A percentile compares a stretch with the other conserved stretches of the same genome.
phyloP scores from a whole-genome alignment of 768 basidiomycete species.

The Boletus sp. region DNA sequence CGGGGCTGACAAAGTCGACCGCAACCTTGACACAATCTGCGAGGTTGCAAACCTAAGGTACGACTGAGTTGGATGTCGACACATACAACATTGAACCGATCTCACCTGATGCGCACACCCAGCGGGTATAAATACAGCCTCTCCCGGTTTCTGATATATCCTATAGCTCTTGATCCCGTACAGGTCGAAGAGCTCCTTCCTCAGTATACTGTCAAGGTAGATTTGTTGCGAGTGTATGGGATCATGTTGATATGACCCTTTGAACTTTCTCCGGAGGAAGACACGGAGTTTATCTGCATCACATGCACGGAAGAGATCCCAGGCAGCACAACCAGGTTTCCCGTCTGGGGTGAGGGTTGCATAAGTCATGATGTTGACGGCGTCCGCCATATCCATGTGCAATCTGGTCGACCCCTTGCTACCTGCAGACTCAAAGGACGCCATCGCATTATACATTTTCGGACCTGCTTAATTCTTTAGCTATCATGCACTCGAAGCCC shows the following conservation, averaged over 20 bases:
- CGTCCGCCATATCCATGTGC: conserved; percentile 95
- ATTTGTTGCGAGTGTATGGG: conserved; percentile 91
- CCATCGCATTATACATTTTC: conserved; percentile 94
- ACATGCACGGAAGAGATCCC: conserved; percentile 86
- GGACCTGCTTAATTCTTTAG: conserved; percentile 54
- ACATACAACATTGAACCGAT: conserved; percentile 1
- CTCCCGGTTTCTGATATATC: conserved; percentile 87
- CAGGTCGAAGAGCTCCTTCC: conserved; percentile 64
- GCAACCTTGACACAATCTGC: conserved; percentile 97
- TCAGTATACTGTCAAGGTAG: conserved; percentile 71
- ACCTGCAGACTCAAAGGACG: conserved; percentile 60
- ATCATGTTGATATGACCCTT: conserved; percentile 57
- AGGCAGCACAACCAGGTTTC: conserved; percentile 75
- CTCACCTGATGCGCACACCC: conserved; percentile 88
- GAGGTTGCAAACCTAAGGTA: conserved; percentile 77
- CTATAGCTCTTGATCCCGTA: conserved; percentile 76
- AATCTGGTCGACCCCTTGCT: conserved; percentile 84
- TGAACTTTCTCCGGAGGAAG: conserved; percentile 70
- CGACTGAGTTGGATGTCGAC: not conserved
- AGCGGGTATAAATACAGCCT: conserved; percentile 94
- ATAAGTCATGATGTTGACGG: conserved; percentile 88
- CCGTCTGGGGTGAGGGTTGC: conserved; percentile 58
- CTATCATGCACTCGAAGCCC: not conserved
- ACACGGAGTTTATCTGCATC: conserved; percentile 76
- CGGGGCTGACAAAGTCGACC: conserved; percentile 90